Evolutionary conservation across 176 grass and related monocot species (phyloP).

Genomic region (Lolium perenne): DNA sequence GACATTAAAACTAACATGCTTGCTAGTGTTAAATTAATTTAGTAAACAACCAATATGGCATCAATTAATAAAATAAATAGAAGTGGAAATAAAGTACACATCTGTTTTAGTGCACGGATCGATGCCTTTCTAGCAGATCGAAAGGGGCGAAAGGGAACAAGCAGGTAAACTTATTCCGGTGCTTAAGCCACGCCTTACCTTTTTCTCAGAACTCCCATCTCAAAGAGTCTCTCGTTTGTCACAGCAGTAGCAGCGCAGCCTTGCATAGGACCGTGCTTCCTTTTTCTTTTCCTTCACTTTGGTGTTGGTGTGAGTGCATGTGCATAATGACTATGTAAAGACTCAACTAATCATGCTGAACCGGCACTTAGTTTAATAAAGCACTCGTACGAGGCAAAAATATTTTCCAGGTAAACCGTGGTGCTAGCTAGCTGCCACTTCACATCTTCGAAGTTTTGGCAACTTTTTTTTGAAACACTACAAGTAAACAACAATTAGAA

Average conservation of each 20-base stretch:
- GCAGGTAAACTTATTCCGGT: neutral
- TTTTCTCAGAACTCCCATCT: conserved; percentile 22
- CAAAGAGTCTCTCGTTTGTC: conserved; percentile 38
- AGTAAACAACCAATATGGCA: neutral
- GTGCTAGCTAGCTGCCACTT: neutral
- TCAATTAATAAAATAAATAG: neutral
- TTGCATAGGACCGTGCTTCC: neutral
- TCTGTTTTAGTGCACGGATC: conserved; percentile 20
- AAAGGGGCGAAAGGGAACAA: conserved; percentile 23
- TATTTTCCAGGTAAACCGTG: neutral
- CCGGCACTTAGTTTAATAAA: conserved; percentile 50
- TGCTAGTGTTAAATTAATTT: neutral
- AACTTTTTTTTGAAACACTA: neutral
- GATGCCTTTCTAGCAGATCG: conserved; percentile 47
- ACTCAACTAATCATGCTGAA: conserved; percentile 49
- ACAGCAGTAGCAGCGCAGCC: conserved; percentile 31
- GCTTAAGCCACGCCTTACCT: conserved; percentile 42
- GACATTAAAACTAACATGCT: neutral
- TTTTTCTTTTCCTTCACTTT: conserved; percentile 20
- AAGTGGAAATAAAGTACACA: neutral
- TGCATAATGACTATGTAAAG: conserved; percentile 46
- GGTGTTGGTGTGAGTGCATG: conserved; percentile 21
- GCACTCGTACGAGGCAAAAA: neutral
- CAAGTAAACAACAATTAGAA: no score
- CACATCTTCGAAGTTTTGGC: neutral